phyloP scores from a whole-genome alignment of 129 eudicot genomes.

The Flaveria brownii region DNA sequence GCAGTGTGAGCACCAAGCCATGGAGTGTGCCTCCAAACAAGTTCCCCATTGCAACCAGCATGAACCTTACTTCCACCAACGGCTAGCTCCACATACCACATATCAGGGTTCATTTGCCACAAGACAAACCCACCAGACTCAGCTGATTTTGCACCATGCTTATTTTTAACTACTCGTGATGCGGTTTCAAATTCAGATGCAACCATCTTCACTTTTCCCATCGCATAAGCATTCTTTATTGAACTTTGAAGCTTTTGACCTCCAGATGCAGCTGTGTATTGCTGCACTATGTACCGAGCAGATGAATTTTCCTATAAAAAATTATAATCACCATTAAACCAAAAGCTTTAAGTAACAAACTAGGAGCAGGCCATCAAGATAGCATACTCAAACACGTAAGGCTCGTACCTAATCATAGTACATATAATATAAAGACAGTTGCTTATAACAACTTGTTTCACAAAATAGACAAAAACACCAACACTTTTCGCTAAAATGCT shows the following conservation, averaged over 20 bases:
- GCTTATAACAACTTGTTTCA: not conserved
- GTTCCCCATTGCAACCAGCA: conserved; percentile 86
- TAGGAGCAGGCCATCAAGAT: conserved; percentile 18
- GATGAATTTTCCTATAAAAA: conserved; percentile 74
- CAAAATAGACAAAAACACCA: not conserved
- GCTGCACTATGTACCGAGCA: conserved; percentile 89
- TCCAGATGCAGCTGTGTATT: conserved; percentile 82
- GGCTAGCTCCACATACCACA: conserved; percentile 94
- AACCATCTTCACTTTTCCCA: conserved; percentile 83
- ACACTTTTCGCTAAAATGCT: not conserved
- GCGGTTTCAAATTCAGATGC: conserved; percentile 84
- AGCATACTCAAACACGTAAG: not conserved
- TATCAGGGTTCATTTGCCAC: conserved; percentile 91
- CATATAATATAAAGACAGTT: not conserved
- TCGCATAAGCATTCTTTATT: conserved; percentile 72
- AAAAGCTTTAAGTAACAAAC: not conserved
- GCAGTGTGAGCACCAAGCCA: conserved; percentile 95
- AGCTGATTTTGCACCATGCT: conserved; percentile 51
- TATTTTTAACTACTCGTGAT: conserved; percentile 51
- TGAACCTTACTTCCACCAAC: conserved; percentile 88
- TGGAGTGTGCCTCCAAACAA: conserved; percentile 91
- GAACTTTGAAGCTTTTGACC: conserved; percentile 74
- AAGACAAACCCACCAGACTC: conserved; percentile 79
- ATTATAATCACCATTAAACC: not conserved
- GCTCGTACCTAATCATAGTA: not conserved